phyloP scores from a whole-genome alignment of 495 filamentous ascomycete genomes.

The Cudoniella acicularis region DNA sequence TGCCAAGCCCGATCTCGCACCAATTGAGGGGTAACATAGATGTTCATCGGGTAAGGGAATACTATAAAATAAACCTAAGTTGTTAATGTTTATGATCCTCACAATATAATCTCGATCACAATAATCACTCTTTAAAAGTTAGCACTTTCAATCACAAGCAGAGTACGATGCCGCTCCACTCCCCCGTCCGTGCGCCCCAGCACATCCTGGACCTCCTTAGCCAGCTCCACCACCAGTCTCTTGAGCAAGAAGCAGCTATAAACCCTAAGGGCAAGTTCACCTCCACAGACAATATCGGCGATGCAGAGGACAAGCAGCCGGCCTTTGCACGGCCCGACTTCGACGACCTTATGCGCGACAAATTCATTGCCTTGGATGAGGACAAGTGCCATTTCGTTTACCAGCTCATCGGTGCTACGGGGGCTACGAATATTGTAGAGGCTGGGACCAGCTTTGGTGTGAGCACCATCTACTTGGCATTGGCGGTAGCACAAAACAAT shows the following conservation, averaged over 20 bases:
- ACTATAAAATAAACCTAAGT: not conserved
- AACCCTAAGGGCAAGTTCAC: not conserved
- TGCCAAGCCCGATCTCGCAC: not conserved
- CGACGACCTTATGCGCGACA: conserved; percentile 36
- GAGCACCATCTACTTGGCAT: conserved; percentile 55
- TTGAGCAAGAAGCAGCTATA: not conserved
- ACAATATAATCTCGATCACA: not conserved
- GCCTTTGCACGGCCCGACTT: conserved; percentile 5
- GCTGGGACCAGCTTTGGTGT: conserved; percentile 58
- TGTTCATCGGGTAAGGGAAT: not conserved
- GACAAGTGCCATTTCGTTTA: conserved; percentile 52
- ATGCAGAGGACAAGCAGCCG: not conserved
- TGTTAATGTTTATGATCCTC: not conserved
- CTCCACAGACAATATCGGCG: not conserved
- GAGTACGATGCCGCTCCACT: not conserved
- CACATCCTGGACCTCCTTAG: not conserved
- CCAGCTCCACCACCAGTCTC: not conserved
- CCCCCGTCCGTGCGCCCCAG: not conserved
- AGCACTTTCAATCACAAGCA: not conserved
- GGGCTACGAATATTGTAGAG: conserved; percentile 49
- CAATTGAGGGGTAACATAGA: not conserved
- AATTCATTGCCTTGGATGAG: conserved; percentile 50
- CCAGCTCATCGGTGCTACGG: conserved; percentile 36
- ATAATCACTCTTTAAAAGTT: not conserved
- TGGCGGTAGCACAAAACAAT: conserved; percentile 45